Base-by-base conservation (phyloP, 2,329 filamentous ascomycete species). In the Apiospora malaysiana region DNA sequence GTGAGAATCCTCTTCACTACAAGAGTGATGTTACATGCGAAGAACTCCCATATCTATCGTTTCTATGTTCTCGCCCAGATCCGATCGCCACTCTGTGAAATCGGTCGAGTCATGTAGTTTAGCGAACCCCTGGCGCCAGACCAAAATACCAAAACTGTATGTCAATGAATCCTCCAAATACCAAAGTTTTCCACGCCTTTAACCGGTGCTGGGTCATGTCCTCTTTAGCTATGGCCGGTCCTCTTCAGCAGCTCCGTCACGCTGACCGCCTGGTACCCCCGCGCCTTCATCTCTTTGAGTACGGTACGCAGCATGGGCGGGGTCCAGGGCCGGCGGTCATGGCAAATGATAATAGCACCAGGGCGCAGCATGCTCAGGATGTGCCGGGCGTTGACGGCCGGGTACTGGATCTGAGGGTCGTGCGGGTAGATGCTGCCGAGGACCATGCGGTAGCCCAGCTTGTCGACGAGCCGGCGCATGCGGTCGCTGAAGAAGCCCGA, bases 361-460 rank as follows among this genome's bases (percentile, higher is more conserved):
- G 92, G 91, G 66, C 88, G 85, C 46, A 92, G 85, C 92, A 94
- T 94, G 82, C 93, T 94, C 75, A 97, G 80, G 4, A 97, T 89
- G 83, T 97, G 94, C 74, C 84, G 85, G 9, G 93, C 91, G 81
- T 97, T 97, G 69, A 94, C 75, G 73, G 84, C 83, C 75, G 89
- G 87, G 77, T 88, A 91, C 12, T 85, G 85, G 71, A 97, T 91
- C 85, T 97, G 94, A n/a, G 94, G 91, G 82, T 97, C 94, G 82
- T 97, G 94, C 6, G 94, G 94, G 81, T 97, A 97, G 51, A 97
- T 91, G 80, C 90, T 91, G 2, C 94, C 94, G 49, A 97, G 83
- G n/a, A 94, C 91, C 68, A 96, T 85, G 68, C 86, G 85, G 80
- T 94, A 95, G 4, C 90, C 91, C 72, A 94, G 78, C 68, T 82